Evolutionary conservation across 2,329 filamentous ascomycete species (phyloP), one percentile per base, ranked within the genome.

Genomic region (Epichloe coenophiala): DNA sequence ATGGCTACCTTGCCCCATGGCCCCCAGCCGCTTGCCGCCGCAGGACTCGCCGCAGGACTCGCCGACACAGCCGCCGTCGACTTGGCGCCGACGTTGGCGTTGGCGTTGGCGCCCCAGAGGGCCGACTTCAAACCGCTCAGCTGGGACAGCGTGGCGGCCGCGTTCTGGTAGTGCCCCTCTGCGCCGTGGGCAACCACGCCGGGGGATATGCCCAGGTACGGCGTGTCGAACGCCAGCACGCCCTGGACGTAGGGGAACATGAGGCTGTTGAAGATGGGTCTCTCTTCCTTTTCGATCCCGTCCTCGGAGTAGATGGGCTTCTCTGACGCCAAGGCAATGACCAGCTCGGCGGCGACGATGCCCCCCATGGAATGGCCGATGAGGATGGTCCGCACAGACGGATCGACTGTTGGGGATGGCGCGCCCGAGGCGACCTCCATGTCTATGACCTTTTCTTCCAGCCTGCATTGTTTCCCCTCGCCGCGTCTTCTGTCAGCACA

Each of bases 241-340:
- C 86, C 91, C 67, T 91, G 86, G 56, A 97, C 81, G 65, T 89
- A 91, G 1, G 91, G 91, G 64, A 97, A 97, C 84, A 96, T 91
- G 64, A 95, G 80, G 35, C 70, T 68, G 60, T 77, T 83, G 53
- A 79, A 69, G 19, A 65, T 53, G 39, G 61, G 59, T 37, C 13
- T 19, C 21, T 51, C 35, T 6, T 21, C 58, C 56, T 70, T 68
- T 33, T 67, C 60, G 48, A 68, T 63, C 37, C 67, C 69, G 59
- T 69, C 68, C 52, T 70, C 64, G 37, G 71, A 71, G 56, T 73
- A 71, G 56, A 81, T 74, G 52, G 76, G 74, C 54, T 68, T 66
- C 50, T 81, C 77, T 7, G 72, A 74, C 1, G 75, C 70, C 48
- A 97, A 77, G 40, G 83, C 77, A 58, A 96, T 78, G 55, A 91